Base-by-base conservation (phyloP, 306 rosid species). In the Glycine soja region DNA sequence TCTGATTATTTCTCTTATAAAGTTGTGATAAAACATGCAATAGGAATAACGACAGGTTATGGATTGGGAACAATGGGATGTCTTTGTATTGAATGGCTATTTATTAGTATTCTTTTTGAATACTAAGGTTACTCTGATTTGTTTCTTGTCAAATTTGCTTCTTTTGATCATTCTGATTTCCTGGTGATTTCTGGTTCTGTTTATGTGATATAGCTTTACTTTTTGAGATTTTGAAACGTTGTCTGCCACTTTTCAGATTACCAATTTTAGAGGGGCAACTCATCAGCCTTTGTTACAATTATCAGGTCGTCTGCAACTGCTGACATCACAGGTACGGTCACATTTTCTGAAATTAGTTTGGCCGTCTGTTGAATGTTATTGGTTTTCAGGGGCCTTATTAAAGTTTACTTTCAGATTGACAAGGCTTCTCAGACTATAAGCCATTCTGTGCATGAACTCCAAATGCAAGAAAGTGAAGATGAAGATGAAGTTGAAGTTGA, bases 241-340 rank as follows among this genome's bases (percentile, higher is more conserved):
- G 4, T 32, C 46, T 76, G 82, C 75, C 51, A 52, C 68, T 72
- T 53, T 83, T 51, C 89, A 93, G 98, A 84, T 90, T 71, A 52
- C 90, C 51, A 88, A 86, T 59, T 77, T 88, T 72, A 95, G 94
- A 90, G 95, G 86, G 79, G 69, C 85, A 46, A 81, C 91, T 32
- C 74, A 90, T 77, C 91, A 90, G 77, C 82, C 93, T 72, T 85
- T 95, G 70, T 80, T 95, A 73, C 98, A 87, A 71, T 74, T 93
- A 75, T 95, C 94, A 2, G 98, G 99, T 63, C 96, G 98, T 36
- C 86, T 95, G 84, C 96, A 93, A 84, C 89, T 95, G 78, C 82
- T 91, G 82, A 85, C 86, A 81, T 87, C 97, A 79, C 97, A 93
- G 97, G 99, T 95, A 73, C 75, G 52, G 56, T 76, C 63, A 19